Conservation (phyloP, 208 protist genomes). For the Trypanosoma theileri region DNA sequence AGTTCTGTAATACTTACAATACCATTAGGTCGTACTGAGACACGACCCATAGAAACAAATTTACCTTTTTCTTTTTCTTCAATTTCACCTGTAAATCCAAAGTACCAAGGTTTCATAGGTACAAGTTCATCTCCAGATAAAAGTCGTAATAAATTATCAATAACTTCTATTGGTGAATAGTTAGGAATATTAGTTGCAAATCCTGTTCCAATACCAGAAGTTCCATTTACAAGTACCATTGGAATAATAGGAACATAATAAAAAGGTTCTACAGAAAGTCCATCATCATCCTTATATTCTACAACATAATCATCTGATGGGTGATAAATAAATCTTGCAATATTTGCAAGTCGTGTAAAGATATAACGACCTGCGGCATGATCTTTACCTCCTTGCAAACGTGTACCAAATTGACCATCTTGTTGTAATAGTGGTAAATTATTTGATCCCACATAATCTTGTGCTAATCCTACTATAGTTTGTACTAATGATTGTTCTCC, state of each 20-base stretch:
- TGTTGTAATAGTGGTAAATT: constrained; percentile 99
- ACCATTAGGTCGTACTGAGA: constrained; percentile 68
- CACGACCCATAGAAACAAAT: constrained; percentile 70
- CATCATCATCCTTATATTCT: constrained; percentile 99
- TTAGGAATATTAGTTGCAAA: constrained; percentile 98
- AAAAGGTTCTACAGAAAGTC: constrained; percentile 98
- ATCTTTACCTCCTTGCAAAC: constrained; percentile 98
- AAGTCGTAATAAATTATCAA: constrained; percentile 88
- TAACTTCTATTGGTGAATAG: constrained; percentile 98
- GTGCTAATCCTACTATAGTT: constrained; percentile 99
- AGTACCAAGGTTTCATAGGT: constrained; percentile 97
- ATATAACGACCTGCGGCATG: constrained; percentile 99
- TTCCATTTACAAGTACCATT: constrained; percentile 99
- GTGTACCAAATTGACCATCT: constrained; percentile 99
- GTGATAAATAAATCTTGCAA: constrained; percentile 96
- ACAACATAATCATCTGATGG: constrained; percentile 98
- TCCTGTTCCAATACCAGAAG: constrained; percentile 99
- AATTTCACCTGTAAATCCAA: constrained; percentile 94
- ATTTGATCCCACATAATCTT: constrained; percentile 98
- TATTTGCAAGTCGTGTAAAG: constrained; percentile 95
- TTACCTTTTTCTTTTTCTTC: constrained; percentile 84
- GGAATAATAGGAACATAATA: constrained; percentile 99
- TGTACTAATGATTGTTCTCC: constrained; percentile 97
- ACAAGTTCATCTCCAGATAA: constrained; percentile 83
- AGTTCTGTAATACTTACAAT: constrained; percentile 97